These are phyloP conservation scores for Lactarius sp. DNA, from an alignment of 768 basidiomycete species.

Conservation along the genomic window DNA sequence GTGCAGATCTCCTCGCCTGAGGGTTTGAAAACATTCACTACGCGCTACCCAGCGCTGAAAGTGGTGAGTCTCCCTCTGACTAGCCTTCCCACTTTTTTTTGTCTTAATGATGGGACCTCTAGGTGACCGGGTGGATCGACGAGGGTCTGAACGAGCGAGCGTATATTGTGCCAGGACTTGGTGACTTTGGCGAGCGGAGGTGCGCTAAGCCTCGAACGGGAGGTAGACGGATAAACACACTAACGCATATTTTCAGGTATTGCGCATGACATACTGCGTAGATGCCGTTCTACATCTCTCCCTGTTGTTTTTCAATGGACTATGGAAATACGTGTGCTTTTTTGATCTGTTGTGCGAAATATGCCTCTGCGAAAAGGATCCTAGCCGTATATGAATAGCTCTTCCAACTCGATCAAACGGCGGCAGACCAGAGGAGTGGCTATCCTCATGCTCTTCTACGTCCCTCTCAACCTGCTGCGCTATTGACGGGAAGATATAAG, in stretches of 20 bases:
- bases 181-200: slow-evolving; percentile 95
- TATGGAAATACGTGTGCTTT: neutral
- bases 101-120: neutral
- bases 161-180: slow-evolving; percentile 90
- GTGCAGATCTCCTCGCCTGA: slow-evolving; percentile 82
- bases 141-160: slow-evolving; percentile 86
- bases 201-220: slow-evolving; percentile 29
- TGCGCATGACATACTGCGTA: slow-evolving; percentile 16
- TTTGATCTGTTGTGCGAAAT: neutral
- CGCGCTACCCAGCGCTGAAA: slow-evolving; percentile 66
- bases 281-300: neutral
- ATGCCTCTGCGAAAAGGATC: neutral
- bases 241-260: slow-evolving; percentile 17
- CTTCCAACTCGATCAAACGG: neutral
- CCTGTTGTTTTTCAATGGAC: slow-evolving; percentile 3
- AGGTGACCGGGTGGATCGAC: slow-evolving; percentile 97
- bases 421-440: neutral
- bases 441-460: neutral
- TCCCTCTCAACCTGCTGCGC: neutral
- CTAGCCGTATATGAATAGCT: neutral
- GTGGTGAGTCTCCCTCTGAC: slow-evolving; percentile 48
- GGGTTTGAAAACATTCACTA: slow-evolving; percentile 77
- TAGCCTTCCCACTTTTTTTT: neutral
- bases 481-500: too few relatives aligned
- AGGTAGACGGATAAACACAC: neutral